These are phyloP conservation scores for Lepidium aucheri DNA, from an alignment of 345 rosid species.

Conservation along the genomic window DNA sequence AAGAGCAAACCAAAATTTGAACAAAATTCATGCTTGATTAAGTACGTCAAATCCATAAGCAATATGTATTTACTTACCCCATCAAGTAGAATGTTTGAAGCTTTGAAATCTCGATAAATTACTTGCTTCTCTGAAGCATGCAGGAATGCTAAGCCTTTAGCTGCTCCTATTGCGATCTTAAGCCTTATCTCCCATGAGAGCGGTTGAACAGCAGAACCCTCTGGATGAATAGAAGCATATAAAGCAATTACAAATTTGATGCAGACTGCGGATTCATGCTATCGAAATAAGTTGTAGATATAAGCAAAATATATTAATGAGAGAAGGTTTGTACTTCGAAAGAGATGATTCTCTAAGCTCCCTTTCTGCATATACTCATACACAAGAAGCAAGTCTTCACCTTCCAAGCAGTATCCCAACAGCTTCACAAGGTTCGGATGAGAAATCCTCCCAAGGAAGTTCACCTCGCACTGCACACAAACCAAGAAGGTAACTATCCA, in stretches of 20 bases:
- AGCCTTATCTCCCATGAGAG: conserved; percentile 70
- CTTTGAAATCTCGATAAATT: conserved; percentile 88
- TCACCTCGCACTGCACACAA: conserved; percentile 61
- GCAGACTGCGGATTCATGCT: too few relatives aligned
- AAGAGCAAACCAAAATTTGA: background rate
- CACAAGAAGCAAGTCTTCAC: conserved; percentile 69
- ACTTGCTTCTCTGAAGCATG: conserved; percentile 83
- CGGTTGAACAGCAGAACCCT: conserved; percentile 73
- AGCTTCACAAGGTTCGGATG: conserved; percentile 88
- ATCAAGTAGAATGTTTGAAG: conserved; percentile 85
- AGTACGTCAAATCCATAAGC: background rate
- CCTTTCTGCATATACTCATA: conserved; percentile 94
- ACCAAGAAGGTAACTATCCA: background rate
- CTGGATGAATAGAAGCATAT: conserved; percentile 29
- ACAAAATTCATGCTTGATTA: background rate
- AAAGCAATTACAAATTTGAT: background rate
- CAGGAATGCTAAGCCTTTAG: conserved; percentile 65
- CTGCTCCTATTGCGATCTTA: conserved; percentile 79
- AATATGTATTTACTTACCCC: conserved; percentile 38
- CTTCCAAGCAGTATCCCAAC: conserved; percentile 77
- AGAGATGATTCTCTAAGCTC: conserved; percentile 89
- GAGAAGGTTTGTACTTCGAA: conserved; percentile 50
- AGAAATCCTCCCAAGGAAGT: conserved; percentile 74
- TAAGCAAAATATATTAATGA: too few relatives aligned
- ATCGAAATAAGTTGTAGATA: too few relatives aligned